These are phyloP conservation scores for Peronospora belbahrii DNA, from an alignment of 352 stramenopile species.

Conservation along the genomic window DNA sequence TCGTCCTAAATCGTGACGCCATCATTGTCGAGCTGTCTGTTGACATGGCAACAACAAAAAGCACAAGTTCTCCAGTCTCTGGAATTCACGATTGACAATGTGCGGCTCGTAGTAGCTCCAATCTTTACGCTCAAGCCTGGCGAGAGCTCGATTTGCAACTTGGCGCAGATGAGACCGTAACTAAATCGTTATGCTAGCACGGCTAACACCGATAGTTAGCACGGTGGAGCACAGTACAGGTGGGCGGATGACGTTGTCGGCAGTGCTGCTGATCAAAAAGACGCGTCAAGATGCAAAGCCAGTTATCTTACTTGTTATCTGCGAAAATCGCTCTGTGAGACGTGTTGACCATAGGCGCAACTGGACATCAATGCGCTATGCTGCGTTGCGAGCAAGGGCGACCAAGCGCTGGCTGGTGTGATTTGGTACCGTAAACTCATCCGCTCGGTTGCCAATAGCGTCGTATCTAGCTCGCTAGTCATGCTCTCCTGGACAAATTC, in stretches of 20 bases:
- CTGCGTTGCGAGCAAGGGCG: too few species aligned
- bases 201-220: constrained; percentile 51
- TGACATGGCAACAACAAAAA: constrained; percentile 30
- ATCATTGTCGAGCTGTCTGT: constrained; percentile 11
- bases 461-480: too few species aligned
- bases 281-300: too few species aligned
- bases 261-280: too few species aligned
- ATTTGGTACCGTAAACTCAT: constrained; percentile 62
- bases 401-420: constrained; percentile 4
- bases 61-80: constrained; percentile 46
- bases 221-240: constrained; percentile 69
- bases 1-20: neutral
- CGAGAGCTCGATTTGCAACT: constrained; percentile 38
- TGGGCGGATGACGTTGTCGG: too few species aligned
- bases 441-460: too few species aligned
- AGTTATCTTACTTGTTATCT: too few species aligned
- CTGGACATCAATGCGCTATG: too few species aligned
- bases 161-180: constrained; percentile 58
- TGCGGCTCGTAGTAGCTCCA: constrained; percentile 52
- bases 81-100: constrained; percentile 35
- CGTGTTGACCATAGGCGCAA: too few species aligned
- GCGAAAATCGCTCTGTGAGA: too few species aligned
- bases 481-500: constrained; percentile 4
- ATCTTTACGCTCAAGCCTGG: constrained; percentile 29
- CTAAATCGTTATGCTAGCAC: constrained; percentile 59